Evolutionary conservation across 306 rosid species (phyloP).

Genomic region (Cucumis melo): DNA sequence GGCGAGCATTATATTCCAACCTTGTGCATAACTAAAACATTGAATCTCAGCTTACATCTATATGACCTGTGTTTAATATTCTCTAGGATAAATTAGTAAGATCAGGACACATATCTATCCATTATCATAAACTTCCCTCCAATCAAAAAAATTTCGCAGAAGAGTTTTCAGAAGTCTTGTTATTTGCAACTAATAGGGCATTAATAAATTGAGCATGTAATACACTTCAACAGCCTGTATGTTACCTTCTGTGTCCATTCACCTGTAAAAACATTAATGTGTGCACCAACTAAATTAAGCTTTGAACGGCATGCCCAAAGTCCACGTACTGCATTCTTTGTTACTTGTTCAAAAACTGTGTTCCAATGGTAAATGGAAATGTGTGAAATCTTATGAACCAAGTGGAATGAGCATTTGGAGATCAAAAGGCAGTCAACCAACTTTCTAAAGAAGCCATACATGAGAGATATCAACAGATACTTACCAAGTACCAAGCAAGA

Average conservation of each 20-base stretch:
- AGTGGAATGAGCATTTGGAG: not conserved
- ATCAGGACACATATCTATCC: not conserved
- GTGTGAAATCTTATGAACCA: not conserved
- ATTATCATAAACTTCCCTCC: not conserved
- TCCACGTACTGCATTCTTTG: slow-evolving; percentile 90
- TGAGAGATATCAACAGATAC: not conserved
- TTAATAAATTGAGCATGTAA: not conserved
- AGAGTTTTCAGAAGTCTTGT: not conserved
- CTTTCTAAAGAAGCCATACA: not conserved
- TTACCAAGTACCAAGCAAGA: not conserved
- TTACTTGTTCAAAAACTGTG: slow-evolving; percentile 96
- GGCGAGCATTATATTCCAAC: no score
- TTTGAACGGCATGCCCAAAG: slow-evolving; percentile 95
- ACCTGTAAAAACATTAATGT: slow-evolving; percentile 95
- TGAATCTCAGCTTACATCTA: no score
- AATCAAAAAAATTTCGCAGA: not conserved
- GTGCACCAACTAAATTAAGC: slow-evolving; percentile 96
- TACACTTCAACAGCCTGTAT: slow-evolving; percentile 8
- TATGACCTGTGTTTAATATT: no score
- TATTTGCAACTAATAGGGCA: not conserved
- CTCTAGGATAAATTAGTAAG: not conserved
- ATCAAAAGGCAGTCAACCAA: not conserved
- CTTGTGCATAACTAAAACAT: no score
- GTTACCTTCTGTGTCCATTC: slow-evolving; percentile 99
- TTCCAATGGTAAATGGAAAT: not conserved